phyloP scores from a whole-genome alignment of 352 stramenopile species.

The Phytopythium litorale region DNA sequence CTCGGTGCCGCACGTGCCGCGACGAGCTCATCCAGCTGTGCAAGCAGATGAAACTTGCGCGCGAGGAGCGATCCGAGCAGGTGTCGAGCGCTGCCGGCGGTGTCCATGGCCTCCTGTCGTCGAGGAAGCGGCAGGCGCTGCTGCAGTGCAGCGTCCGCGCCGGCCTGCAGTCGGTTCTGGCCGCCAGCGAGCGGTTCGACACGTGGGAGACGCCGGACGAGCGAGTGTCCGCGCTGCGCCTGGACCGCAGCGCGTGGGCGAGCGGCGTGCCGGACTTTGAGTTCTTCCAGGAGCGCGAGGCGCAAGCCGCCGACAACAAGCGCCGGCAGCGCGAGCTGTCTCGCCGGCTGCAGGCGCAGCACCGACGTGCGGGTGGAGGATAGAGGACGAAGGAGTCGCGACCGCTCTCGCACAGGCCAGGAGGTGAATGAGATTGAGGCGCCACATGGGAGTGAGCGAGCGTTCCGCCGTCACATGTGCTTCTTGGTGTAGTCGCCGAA shows the following conservation, averaged over 20 bases:
- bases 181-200: constrained; percentile 23
- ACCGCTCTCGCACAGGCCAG: not conserved
- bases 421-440: not conserved
- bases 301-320: constrained; percentile 18
- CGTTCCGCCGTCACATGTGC: constrained; percentile 38
- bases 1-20: constrained; percentile 34
- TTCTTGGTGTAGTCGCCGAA: constrained; percentile 86
- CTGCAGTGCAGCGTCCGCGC: constrained; percentile 12
- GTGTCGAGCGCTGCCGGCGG: not conserved
- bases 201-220: constrained; percentile 40
- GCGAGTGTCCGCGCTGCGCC: constrained; percentile 34
- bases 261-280: constrained; percentile 46
- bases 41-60: constrained; percentile 28
- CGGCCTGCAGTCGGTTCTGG: constrained; percentile 23
- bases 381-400: not conserved
- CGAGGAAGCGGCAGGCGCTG: constrained; percentile 8
- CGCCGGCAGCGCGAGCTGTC: constrained; percentile 26
- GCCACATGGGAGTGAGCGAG: too few relatives aligned
- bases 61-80: not conserved
- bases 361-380: not conserved
- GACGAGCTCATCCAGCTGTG: constrained; percentile 38
- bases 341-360: constrained; percentile 18
- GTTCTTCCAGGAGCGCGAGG: constrained; percentile 36
- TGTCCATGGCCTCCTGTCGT: not conserved
- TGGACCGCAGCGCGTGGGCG: constrained; percentile 34